phyloP scores from a whole-genome alignment of 352 stramenopile species.

The Phytopythium vexans region DNA sequence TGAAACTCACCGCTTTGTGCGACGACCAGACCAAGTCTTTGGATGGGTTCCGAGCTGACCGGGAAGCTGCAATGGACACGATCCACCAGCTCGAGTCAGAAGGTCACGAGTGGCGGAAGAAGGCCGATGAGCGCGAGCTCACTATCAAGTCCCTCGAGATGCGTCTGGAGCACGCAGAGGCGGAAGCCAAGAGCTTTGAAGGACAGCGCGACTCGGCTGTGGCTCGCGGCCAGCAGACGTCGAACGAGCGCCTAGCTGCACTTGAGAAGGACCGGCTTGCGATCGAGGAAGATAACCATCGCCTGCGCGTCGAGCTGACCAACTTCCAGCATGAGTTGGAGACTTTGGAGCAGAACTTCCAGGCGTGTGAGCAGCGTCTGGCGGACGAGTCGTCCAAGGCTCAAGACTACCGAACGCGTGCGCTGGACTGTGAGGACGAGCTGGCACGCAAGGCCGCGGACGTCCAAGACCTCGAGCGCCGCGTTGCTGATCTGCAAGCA shows the following conservation, averaged over 20 bases:
- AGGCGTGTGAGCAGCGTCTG: conserved; percentile 32
- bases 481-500: conserved; percentile 28
- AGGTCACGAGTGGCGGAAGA: conserved; percentile 35
- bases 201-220: conserved; percentile 37
- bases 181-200: conserved; percentile 15
- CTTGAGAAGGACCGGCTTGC: conserved; percentile 50
- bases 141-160: conserved; percentile 24
- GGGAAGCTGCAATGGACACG: conserved; percentile 34
- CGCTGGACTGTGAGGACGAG: conserved; percentile 22
- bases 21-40: conserved; percentile 56
- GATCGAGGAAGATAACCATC: conserved; percentile 55
- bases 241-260: conserved; percentile 49
- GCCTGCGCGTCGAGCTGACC: conserved; percentile 41
- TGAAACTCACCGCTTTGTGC: conserved; percentile 44
- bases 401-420: conserved; percentile 29
- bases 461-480: conserved; percentile 42
- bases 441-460: conserved; percentile 19
- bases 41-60: conserved; percentile 41
- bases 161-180: conserved; percentile 25
- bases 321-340: conserved; percentile 48
- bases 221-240: conserved; percentile 36
- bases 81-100: conserved; percentile 48
- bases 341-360: conserved; percentile 39
- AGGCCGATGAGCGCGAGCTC: conserved; percentile 32
- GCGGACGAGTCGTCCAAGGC: conserved; percentile 29